A percentile compares a stretch with the other conserved stretches of the same genome.
Evolutionary conservation across 208 protist species (phyloP).

Genomic region (Leishmania aethiopica): DNA sequence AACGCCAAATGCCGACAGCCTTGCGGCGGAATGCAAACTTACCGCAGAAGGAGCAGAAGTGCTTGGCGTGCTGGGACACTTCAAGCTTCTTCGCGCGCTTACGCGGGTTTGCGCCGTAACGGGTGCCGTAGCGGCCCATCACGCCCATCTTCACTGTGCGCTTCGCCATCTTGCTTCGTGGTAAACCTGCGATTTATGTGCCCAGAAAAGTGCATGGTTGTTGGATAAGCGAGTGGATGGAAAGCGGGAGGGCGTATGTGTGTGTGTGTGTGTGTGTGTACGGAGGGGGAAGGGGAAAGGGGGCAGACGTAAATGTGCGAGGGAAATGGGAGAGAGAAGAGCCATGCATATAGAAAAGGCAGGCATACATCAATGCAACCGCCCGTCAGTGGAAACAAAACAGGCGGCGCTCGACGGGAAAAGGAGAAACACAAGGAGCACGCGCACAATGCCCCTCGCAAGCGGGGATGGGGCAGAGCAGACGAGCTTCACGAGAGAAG

Average conservation of each 20-base stretch:
- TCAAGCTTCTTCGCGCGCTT: constrained; percentile 99
- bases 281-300: constrained; percentile 4
- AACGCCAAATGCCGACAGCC: constrained; percentile 99
- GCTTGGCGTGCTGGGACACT: constrained; percentile 97
- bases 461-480: not conserved
- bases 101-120: constrained; percentile 99
- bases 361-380: not conserved
- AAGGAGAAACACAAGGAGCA: not conserved
- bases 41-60: constrained; percentile 99
- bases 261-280: not conserved
- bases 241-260: not conserved
- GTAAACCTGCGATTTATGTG: not conserved
- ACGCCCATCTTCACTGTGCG: constrained; percentile 99
- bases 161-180: constrained; percentile 89
- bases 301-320: constrained; percentile 19
- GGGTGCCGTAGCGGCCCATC: constrained; percentile 99
- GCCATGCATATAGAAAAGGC: constrained; percentile 16
- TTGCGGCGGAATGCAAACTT: constrained; percentile 97
- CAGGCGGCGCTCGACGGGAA: not conserved
- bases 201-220: not conserved
- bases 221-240: not conserved
- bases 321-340: constrained; percentile 9
- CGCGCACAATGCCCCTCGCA: not conserved
- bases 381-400: too few relatives aligned
- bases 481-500: not conserved